Evolutionary conservation across 2,329 filamentous ascomycete species (phyloP).

Genomic region (Colletotrichum paranaense): DNA sequence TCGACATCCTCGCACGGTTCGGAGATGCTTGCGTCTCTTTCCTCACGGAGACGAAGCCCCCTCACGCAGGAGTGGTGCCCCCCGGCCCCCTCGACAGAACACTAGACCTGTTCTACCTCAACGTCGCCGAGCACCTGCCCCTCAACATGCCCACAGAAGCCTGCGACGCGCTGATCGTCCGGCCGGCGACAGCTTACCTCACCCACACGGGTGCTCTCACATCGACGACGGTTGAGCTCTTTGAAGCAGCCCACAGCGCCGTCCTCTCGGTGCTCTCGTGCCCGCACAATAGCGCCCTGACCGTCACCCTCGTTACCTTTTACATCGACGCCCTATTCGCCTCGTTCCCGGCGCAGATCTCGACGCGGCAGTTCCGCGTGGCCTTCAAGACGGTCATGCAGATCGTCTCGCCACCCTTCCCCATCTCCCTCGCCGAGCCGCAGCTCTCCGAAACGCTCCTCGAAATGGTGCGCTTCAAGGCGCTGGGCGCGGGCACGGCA

Average conservation of each 20-base stretch:
- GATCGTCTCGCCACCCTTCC: slow-evolving; percentile 83
- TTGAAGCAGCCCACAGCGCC: slow-evolving; percentile 88
- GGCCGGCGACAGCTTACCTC: slow-evolving; percentile 81
- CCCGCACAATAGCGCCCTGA: slow-evolving; percentile 79
- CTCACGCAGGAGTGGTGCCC: slow-evolving; percentile 64
- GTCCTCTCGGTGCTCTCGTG: slow-evolving; percentile 84
- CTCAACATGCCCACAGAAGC: slow-evolving; percentile 73
- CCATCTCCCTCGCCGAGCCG: slow-evolving; percentile 78
- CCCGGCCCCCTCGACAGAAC: slow-evolving; percentile 73
- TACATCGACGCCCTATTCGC: slow-evolving; percentile 86
- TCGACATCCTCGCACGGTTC: slow-evolving; percentile 84
- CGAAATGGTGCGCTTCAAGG: slow-evolving; percentile 79
- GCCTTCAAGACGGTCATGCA: slow-evolving; percentile 89
- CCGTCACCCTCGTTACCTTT: slow-evolving; percentile 79
- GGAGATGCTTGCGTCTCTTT: slow-evolving; percentile 74
- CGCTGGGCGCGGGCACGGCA: slow-evolving; percentile 60
- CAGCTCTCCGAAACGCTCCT: slow-evolving; percentile 83
- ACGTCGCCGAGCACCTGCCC: slow-evolving; percentile 85
- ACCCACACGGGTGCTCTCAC: slow-evolving; percentile 55
- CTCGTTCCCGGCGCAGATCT: slow-evolving; percentile 83
- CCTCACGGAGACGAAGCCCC: slow-evolving; percentile 68
- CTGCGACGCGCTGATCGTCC: slow-evolving; percentile 79
- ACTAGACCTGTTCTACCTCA: slow-evolving; percentile 90
- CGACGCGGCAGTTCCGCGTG: slow-evolving; percentile 86
- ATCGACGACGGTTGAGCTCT: slow-evolving; percentile 68